A percentile compares a stretch with the other conserved stretches of the same genome.
These are phyloP conservation scores for Hemerocallis citrina DNA, from an alignment of 106 monocot genomes.

Conservation along the genomic window DNA sequence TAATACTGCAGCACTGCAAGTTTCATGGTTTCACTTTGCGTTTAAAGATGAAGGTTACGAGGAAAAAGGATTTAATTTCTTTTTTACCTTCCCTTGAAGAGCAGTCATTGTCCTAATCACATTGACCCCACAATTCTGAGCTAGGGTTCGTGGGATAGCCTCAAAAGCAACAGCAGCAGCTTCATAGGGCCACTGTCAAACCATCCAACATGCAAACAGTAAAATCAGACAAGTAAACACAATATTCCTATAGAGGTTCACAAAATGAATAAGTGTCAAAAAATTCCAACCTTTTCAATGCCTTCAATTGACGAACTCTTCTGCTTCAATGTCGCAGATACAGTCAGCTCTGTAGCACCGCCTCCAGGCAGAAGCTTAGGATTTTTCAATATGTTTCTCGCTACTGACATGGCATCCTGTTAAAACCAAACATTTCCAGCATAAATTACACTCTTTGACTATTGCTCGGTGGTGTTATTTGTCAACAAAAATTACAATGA, in stretches of 20 bases:
- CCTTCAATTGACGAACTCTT: constrained; percentile 97
- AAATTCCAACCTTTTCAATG: constrained; percentile 65
- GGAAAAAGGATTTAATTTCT: not conserved
- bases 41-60: too few species aligned
- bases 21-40: too few species aligned
- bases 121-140: constrained; percentile 95
- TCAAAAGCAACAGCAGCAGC: constrained; percentile 99
- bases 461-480: too few species aligned
- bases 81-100: constrained; percentile 87
- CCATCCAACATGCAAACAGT: constrained; percentile 2
- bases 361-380: constrained; percentile 97
- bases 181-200: constrained; percentile 94
- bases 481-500: too few species aligned
- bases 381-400: constrained; percentile 88
- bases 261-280: not conserved
- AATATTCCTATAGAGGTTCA: too few species aligned
- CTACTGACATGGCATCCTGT: constrained; percentile 93
- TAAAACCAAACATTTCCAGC: not conserved
- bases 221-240: not conserved
- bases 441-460: not conserved
- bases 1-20: too few species aligned
- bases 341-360: constrained; percentile 86
- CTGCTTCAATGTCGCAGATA: constrained; percentile 86
- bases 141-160: constrained; percentile 89
- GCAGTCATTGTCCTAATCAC: constrained; percentile 94